A percentile compares a stretch with the other conserved stretches of the same genome.
Conservation (phyloP, 2,329 filamentous ascomycete genomes). For the Penicillium sp. region DNA sequence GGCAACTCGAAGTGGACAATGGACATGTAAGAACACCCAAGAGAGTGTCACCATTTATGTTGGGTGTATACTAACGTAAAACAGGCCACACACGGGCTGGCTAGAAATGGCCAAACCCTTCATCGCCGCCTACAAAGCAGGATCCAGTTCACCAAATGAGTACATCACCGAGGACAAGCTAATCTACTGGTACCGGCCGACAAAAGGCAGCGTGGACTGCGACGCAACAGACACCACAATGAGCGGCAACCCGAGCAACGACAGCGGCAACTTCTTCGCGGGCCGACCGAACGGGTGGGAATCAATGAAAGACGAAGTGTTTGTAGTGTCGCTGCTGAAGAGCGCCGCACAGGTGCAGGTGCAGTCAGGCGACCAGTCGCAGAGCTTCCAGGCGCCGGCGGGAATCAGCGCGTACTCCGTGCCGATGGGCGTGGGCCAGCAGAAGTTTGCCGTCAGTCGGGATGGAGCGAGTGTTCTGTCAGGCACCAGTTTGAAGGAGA, state of each 20-base stretch:
- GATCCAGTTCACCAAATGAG: conserved; percentile 33
- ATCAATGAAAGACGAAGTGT: conserved; percentile 55
- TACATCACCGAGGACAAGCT: conserved; percentile 56
- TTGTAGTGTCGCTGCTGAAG: conserved; percentile 58
- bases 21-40: conserved; percentile 46
- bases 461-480: conserved; percentile 47
- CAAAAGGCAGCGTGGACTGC: conserved; percentile 52
- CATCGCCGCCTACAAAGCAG: conserved; percentile 58
- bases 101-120: conserved; percentile 59
- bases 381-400: conserved; percentile 52
- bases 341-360: conserved; percentile 50
- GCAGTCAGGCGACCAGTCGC: conserved; percentile 50
- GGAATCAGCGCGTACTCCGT: conserved; percentile 52
- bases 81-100: conserved; percentile 57
- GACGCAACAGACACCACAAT: conserved; percentile 58
- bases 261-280: conserved; percentile 57
- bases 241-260: conserved; percentile 47
- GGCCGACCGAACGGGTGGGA: conserved; percentile 58
- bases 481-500: conserved; percentile 56
- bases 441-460: conserved; percentile 54
- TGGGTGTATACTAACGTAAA: conserved; percentile 2
- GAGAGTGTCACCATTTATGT: background rate
- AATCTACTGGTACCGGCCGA: conserved; percentile 62
- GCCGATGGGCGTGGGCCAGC: conserved; percentile 53
- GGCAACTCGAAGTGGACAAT: conserved; percentile 55